Evolutionary conservation across 2,329 filamentous ascomycete species (phyloP).

Genomic region (Fusarium tuaranense): DNA sequence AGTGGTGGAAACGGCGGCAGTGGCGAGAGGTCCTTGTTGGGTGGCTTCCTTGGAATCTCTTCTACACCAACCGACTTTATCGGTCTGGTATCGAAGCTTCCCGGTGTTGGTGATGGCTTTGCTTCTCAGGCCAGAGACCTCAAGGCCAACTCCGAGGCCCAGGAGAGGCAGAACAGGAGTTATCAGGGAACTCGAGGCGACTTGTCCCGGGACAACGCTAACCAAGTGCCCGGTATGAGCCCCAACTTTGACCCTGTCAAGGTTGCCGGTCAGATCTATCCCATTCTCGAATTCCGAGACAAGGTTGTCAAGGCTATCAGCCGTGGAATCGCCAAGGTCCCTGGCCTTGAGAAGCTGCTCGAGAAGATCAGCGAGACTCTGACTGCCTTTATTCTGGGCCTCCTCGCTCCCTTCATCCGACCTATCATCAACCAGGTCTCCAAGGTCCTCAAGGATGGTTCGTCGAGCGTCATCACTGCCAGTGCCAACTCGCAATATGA

Average conservation of each 20-base stretch:
- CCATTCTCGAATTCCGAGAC: conserved; percentile 93
- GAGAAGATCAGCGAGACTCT: conserved; percentile 95
- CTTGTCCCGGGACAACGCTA: conserved; percentile 59
- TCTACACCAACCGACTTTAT: conserved; percentile 70
- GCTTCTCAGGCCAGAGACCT: conserved; percentile 74
- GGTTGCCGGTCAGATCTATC: conserved; percentile 86
- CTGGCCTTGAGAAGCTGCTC: conserved; percentile 88
- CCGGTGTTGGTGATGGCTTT: conserved; percentile 74
- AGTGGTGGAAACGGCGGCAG: conserved; percentile 50
- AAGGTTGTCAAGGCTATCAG: conserved; percentile 91
- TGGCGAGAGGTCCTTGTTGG: conserved; percentile 47
- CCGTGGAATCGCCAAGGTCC: conserved; percentile 88
- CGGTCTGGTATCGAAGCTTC: conserved; percentile 80
- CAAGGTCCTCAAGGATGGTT: conserved; percentile 86
- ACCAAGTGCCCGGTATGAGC: conserved; percentile 79
- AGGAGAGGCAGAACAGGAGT: conserved; percentile 68
- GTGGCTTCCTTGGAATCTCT: conserved; percentile 56
- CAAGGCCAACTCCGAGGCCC: conserved; percentile 69
- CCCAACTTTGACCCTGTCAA: conserved; percentile 82
- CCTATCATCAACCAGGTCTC: conserved; percentile 92
- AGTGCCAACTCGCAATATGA: conserved; percentile 82
- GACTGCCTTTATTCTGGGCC: conserved; percentile 89
- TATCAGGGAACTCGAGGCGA: conserved; percentile 47
- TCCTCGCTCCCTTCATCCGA: conserved; percentile 90
- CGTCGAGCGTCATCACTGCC: conserved; percentile 75